phyloP scores from a whole-genome alignment of 2,329 filamentous ascomycete species.

The Xenoacremonium recifei region DNA sequence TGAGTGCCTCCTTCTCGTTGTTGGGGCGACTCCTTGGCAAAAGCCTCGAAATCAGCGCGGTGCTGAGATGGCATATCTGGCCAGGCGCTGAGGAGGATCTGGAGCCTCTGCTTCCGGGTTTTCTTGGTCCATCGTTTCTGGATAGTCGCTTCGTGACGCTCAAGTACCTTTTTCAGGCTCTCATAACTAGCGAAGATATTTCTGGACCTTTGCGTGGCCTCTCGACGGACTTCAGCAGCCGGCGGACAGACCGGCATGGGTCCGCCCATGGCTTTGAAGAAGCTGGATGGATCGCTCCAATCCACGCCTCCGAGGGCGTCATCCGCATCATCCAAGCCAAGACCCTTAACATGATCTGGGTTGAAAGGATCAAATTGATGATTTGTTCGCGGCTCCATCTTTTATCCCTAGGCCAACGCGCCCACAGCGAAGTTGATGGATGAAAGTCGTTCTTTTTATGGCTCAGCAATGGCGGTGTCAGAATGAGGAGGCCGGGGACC shows the following conservation, averaged over 20 bases:
- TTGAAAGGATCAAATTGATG: slow-evolving; percentile 8
- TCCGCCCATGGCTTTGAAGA: background rate
- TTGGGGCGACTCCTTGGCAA: slow-evolving; percentile 20
- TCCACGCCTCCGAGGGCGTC: slow-evolving; percentile 1
- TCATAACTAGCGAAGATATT: slow-evolving; percentile 35
- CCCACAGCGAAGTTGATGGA: background rate
- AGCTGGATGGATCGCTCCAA: slow-evolving; percentile 3
- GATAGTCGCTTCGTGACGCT: slow-evolving; percentile 50
- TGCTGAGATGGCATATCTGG: slow-evolving; percentile 48
- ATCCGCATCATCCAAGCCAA: background rate
- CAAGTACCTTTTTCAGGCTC: slow-evolving; percentile 39
- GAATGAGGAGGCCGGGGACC: background rate
- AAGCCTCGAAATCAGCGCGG: slow-evolving; percentile 49
- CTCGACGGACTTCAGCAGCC: slow-evolving; percentile 7
- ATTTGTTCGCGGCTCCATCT: slow-evolving; percentile 2
- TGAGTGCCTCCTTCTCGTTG: slow-evolving; percentile 15
- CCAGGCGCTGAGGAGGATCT: slow-evolving; percentile 47
- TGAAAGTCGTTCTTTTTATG: background rate
- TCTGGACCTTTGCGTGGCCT: slow-evolving; percentile 9
- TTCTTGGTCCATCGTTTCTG: slow-evolving; percentile 57
- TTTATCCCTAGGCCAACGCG: background rate
- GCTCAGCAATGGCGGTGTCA: background rate
- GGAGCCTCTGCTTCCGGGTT: slow-evolving; percentile 41
- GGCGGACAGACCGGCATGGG: background rate
- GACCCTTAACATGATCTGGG: background rate